Conservation (phyloP, 2,329 filamentous ascomycete genomes). For the Talaromyces sp. region DNA sequence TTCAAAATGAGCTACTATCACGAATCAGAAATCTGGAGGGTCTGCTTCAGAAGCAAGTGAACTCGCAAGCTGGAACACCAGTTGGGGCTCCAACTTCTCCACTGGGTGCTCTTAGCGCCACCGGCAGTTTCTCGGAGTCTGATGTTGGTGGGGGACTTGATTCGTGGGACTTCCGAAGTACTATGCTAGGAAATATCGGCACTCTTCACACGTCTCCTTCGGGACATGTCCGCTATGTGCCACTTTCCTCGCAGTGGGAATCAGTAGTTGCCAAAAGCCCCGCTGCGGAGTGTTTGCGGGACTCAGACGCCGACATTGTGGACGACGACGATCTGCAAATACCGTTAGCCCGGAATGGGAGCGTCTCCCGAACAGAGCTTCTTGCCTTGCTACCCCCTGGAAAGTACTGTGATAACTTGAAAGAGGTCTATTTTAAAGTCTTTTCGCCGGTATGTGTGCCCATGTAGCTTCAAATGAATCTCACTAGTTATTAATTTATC, state of each 20-base stretch:
- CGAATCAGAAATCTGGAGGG: slow-evolving; percentile 41
- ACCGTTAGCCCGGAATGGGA: slow-evolving; percentile 32
- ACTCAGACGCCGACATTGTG: slow-evolving; percentile 28
- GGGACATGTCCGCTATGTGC: slow-evolving; percentile 42
- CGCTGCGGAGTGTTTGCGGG: slow-evolving; percentile 29
- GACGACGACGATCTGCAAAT: slow-evolving; percentile 38
- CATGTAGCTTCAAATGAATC: background rate
- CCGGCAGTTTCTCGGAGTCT: slow-evolving; percentile 31
- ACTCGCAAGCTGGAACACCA: slow-evolving; percentile 26
- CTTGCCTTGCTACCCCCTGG: slow-evolving; percentile 38
- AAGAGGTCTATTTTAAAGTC: slow-evolving; percentile 41
- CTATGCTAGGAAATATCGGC: slow-evolving; percentile 31
- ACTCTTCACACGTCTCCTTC: slow-evolving; percentile 35
- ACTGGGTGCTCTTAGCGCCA: slow-evolving; percentile 28
- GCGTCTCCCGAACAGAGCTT: slow-evolving; percentile 31
- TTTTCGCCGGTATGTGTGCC: slow-evolving; percentile 40
- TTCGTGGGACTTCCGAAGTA: slow-evolving; percentile 20
- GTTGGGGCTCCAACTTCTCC: slow-evolving; percentile 28
- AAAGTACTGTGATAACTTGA: slow-evolving; percentile 40
- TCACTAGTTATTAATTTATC: background rate
- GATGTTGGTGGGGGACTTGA: slow-evolving; percentile 24
- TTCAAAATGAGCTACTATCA: slow-evolving; percentile 37
- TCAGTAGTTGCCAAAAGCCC: slow-evolving; percentile 31
- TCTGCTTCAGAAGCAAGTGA: slow-evolving; percentile 38
- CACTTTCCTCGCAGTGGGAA: slow-evolving; percentile 36